Base-by-base conservation (phyloP, 2,329 filamentous ascomycete species). In the Stagonosporopsis vannaccii region DNA sequence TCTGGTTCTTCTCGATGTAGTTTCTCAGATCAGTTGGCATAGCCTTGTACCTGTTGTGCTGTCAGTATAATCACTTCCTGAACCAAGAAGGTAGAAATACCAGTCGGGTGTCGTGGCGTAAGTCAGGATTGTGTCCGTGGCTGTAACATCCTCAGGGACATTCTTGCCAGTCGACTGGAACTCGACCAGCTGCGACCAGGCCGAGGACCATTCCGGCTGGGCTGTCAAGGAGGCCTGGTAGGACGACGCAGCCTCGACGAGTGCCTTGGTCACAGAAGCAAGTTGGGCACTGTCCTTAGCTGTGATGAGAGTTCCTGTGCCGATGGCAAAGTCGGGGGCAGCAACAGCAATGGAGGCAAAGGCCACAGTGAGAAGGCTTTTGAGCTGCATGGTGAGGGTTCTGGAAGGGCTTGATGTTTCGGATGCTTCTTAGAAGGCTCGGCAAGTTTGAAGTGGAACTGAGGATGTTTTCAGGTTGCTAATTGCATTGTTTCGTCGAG, bases 11-110 rank as follows among this genome's bases (percentile, higher is more conserved):
- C 7, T 56, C 58, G 23, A 53, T 33, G 41, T 53, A 56, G 12
- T 42, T 35, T 22, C 51, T 50, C 17, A 51, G 40, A 15, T 56
- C 58, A 2, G 53, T 60, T 19, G 58, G 53, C 58, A 60, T 56
- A 11, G 58, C 58, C 2, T 22, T 35, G 36, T 50, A 60, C 58
- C 58, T 60, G 22, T 11, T 17, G 11, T 7, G 6, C 3, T 11
- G 30, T 56, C 17, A 59, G 48, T 32, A 9, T 3, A 28, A n/a
- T 5, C 42, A 9, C 12, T 33, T 4, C 15, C 3, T 30, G 6
- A 4, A 25, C 6, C 19, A 25, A 40, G n/a, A 23, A 35, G 17
- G 23, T 28, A 12, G 20, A 50, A 48, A 17, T 32, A 56, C 57
- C 57, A 60, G 15, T 42, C 53, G 2, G 57, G 52, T 6, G 57